Percentiles rank a stretch among this genome's conserved stretches.
Conservation (phyloP, 176 grass and related monocot genomes). For the Ensete glaucum region DNA sequence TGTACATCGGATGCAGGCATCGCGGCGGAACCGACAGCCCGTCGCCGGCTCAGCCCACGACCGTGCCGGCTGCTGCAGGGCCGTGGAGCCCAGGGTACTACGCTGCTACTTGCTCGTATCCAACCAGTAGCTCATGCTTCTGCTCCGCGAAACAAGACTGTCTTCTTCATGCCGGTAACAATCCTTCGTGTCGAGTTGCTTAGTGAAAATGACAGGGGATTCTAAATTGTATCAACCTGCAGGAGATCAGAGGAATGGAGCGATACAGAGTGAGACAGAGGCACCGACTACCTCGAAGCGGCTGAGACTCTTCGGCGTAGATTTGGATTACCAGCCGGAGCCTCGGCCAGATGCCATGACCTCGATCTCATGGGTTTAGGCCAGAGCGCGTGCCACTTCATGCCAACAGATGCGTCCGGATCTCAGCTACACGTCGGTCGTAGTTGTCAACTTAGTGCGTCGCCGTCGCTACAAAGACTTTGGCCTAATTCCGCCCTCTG, state of each 20-base stretch:
- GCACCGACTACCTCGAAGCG: conserved; percentile 2
- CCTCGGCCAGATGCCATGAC: neutral
- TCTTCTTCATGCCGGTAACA: neutral
- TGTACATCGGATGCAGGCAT: conserved; percentile 51
- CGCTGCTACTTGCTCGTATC: neutral
- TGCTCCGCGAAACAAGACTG: neutral
- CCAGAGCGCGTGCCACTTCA: neutral
- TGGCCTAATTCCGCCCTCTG: too few relatives aligned
- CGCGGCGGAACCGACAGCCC: neutral
- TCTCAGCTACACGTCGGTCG: neutral
- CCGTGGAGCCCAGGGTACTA: neutral
- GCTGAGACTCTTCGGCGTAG: conserved; percentile 13
- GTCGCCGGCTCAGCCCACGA: neutral
- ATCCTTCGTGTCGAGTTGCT: neutral
- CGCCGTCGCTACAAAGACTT: too few relatives aligned
- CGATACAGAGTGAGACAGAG: neutral
- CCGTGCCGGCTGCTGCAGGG: neutral
- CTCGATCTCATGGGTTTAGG: neutral
- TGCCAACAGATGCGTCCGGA: neutral
- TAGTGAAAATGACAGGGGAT: neutral
- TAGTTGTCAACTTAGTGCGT: too few relatives aligned
- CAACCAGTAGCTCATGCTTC: neutral
- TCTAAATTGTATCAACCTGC: neutral
- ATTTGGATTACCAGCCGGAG: neutral
- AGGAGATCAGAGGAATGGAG: conserved; percentile 1